phyloP scores from a whole-genome alignment of 176 grass and related monocot species.

The Triticum urartu region DNA sequence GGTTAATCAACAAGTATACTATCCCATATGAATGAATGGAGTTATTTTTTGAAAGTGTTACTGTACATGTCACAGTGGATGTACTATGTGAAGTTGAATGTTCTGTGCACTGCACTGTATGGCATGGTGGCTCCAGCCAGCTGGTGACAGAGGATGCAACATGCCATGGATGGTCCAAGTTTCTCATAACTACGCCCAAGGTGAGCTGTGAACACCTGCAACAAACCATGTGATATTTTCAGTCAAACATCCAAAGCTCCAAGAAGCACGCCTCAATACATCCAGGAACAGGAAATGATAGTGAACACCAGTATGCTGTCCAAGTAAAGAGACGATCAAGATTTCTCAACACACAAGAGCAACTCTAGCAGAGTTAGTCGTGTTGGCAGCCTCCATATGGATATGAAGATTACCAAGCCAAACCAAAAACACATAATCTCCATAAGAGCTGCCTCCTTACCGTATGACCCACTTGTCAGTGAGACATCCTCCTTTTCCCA shows the following conservation, averaged over 20 bases:
- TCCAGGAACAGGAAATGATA: too few relatives aligned
- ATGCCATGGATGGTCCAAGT: conserved; percentile 43
- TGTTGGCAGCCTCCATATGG: too few relatives aligned
- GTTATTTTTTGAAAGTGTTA: not conserved
- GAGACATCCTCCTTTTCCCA: too few relatives aligned
- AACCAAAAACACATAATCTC: too few relatives aligned
- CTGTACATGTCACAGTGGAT: too few relatives aligned
- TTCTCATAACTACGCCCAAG: conserved; percentile 31
- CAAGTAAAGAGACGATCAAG: too few relatives aligned
- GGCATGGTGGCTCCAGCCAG: conserved; percentile 17
- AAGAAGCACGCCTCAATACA: not conserved
- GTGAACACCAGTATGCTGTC: too few relatives aligned
- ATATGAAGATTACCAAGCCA: too few relatives aligned
- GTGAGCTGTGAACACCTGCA: conserved; percentile 23
- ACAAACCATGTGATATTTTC: conserved; percentile 38
- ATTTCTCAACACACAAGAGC: too few relatives aligned
- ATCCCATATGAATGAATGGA: not conserved
- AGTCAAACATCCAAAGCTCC: not conserved
- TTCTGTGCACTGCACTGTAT: not conserved
- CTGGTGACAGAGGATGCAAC: conserved; percentile 30
- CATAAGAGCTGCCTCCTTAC: too few relatives aligned
- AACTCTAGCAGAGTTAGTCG: too few relatives aligned
- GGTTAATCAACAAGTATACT: not conserved
- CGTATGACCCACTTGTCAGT: too few relatives aligned
- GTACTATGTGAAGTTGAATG: not conserved